Conservation (phyloP, 768 basidiomycete genomes). For the Sarcodon aspratus region DNA sequence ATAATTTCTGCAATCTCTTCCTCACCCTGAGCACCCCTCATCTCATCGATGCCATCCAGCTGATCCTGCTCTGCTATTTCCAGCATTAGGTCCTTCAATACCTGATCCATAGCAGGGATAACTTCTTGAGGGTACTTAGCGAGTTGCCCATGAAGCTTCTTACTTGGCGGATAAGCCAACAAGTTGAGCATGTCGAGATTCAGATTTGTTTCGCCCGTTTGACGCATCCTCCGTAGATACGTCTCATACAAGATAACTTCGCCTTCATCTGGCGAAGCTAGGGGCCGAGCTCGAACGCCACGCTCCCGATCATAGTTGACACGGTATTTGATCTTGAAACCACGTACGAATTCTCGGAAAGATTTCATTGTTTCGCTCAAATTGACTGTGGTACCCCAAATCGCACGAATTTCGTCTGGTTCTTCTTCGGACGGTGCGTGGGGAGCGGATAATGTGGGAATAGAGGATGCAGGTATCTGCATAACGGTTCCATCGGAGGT, state of each 20-base stretch:
- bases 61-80: conserved; percentile 79
- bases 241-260: conserved; percentile 66
- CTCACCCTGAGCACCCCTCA: conserved; percentile 65
- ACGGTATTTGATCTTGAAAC: conserved; percentile 91
- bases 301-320: conserved; percentile 56
- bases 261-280: conserved; percentile 52
- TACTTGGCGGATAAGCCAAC: conserved; percentile 72
- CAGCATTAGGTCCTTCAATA: conserved; percentile 87
- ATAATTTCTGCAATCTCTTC: conserved; percentile 86
- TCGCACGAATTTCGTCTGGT: conserved; percentile 78
- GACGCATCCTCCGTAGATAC: conserved; percentile 77
- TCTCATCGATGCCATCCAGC: conserved; percentile 56
- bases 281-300: conserved; percentile 35
- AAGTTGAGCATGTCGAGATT: conserved; percentile 87
- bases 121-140: conserved; percentile 95
- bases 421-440: conserved; percentile 57
- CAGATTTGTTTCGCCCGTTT: conserved; percentile 86
- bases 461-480: conserved; percentile 47
- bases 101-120: conserved; percentile 94
- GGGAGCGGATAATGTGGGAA: conserved; percentile 45
- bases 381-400: conserved; percentile 97
- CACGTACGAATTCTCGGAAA: conserved; percentile 80
- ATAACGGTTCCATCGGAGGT: conserved; percentile 50
- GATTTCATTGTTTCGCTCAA: conserved; percentile 84
- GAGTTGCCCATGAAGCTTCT: conserved; percentile 76